phyloP scores from a whole-genome alignment of 768 basidiomycete genomes.

The Lentinula detonsa region DNA sequence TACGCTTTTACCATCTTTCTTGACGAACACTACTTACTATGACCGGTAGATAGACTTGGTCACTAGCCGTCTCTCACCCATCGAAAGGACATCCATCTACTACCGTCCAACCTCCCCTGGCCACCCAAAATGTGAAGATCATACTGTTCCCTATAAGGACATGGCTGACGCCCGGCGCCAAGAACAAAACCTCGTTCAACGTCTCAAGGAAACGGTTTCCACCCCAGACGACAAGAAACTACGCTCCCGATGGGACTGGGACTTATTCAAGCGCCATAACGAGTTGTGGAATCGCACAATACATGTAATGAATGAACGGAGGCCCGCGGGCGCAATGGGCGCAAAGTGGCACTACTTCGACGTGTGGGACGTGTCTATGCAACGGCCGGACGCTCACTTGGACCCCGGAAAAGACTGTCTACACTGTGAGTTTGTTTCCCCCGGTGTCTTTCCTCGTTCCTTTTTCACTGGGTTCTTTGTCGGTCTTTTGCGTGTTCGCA shows the following conservation, averaged over 20 bases:
- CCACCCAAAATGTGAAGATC: slow-evolving; percentile 17
- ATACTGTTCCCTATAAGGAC: slow-evolving; percentile 15
- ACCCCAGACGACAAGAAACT: slow-evolving; percentile 13
- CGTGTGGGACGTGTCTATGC: slow-evolving; percentile 19
- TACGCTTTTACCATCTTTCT: slow-evolving; percentile 1
- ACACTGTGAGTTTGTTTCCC: slow-evolving; percentile 19
- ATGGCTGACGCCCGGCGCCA: slow-evolving; percentile 11
- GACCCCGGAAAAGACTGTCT: slow-evolving; percentile 22
- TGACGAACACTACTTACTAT: not conserved
- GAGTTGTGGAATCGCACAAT: slow-evolving; percentile 9
- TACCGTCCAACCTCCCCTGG: slow-evolving; percentile 23
- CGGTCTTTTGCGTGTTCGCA: not conserved
- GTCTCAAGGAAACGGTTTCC: slow-evolving; percentile 15
- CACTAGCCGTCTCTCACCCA: slow-evolving; percentile 15
- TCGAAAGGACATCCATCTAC: slow-evolving; percentile 15
- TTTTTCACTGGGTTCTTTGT: not conserved
- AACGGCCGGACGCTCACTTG: slow-evolving; percentile 22
- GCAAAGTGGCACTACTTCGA: slow-evolving; percentile 22
- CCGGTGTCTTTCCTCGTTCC: not conserved
- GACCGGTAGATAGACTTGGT: slow-evolving; percentile 13
- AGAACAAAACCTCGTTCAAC: slow-evolving; percentile 14
- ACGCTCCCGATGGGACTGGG: slow-evolving; percentile 21
- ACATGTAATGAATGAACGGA: slow-evolving; percentile 9
- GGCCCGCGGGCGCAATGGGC: not conserved
- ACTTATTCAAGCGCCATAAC: slow-evolving; percentile 19